These are phyloP conservation scores for Salix koriyanagi DNA, from an alignment of 345 rosid genomes.

Conservation along the genomic window DNA sequence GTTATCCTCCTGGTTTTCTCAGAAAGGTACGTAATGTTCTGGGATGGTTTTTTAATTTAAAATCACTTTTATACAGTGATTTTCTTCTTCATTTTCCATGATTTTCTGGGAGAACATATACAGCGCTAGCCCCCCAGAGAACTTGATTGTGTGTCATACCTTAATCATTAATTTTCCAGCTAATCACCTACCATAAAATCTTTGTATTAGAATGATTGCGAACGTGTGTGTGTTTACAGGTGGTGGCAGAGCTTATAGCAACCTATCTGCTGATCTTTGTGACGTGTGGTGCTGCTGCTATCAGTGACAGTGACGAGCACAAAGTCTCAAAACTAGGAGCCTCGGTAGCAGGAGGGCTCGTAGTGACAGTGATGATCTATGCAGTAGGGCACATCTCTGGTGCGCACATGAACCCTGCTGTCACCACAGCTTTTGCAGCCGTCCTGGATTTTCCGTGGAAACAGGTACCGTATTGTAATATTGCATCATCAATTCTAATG, in stretches of 20 bases:
- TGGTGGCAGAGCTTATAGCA: slow-evolving; percentile 52
- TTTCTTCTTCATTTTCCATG: no score
- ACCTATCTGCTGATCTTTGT: slow-evolving; percentile 57
- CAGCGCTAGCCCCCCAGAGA: no score
- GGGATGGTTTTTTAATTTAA: background rate
- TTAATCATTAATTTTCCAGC: no score
- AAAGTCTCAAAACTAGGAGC: slow-evolving; percentile 48
- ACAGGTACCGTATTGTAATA: slow-evolving; percentile 30
- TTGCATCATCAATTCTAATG: background rate
- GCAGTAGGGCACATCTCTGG: slow-evolving; percentile 74
- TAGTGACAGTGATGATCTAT: slow-evolving; percentile 65
- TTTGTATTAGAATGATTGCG: no score
- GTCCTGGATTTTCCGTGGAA: slow-evolving; percentile 50
- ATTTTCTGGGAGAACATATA: no score
- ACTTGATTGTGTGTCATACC: no score
- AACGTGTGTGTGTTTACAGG: slow-evolving; percentile 19
- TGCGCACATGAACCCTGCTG: slow-evolving; percentile 76
- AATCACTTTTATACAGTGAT: background rate
- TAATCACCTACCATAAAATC: no score
- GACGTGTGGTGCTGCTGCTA: slow-evolving; percentile 48
- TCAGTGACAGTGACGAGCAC: slow-evolving; percentile 33
- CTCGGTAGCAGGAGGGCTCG: slow-evolving; percentile 57
- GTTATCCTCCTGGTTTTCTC: slow-evolving; percentile 38
- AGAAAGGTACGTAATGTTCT: slow-evolving; percentile 31
- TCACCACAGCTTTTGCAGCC: slow-evolving; percentile 57